A percentile compares a stretch with the other conserved stretches of the same genome.
These are phyloP conservation scores for Penicillium riverlandense DNA, from an alignment of 495 filamentous ascomycete genomes.

Conservation along the genomic window DNA sequence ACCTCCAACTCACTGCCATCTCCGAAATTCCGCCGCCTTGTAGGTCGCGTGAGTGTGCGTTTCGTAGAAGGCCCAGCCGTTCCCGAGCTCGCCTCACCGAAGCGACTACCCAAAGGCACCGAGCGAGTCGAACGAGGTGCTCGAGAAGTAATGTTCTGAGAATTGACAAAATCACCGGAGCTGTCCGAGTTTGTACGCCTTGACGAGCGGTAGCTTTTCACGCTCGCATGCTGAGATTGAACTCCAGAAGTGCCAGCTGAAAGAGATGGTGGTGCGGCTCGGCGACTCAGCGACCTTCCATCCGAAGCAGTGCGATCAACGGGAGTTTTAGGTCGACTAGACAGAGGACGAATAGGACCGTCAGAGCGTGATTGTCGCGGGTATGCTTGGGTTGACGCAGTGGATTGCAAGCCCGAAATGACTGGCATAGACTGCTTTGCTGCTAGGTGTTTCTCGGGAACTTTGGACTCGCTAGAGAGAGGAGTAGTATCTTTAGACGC, in stretches of 20 bases:
- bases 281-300: constrained; percentile 47
- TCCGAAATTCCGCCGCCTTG: constrained; percentile 71
- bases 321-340: constrained; percentile 62
- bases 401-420: constrained; percentile 49
- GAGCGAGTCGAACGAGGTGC: constrained; percentile 39
- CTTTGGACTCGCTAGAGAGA: constrained; percentile 52
- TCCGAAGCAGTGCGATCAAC: constrained; percentile 54
- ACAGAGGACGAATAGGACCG: constrained; percentile 32
- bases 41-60: constrained; percentile 65
- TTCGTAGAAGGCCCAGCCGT: constrained; percentile 44
- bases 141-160: constrained; percentile 43
- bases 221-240: constrained; percentile 71
- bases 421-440: constrained; percentile 84
- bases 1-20: constrained; percentile 86
- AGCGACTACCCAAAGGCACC: constrained; percentile 34
- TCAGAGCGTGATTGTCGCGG: constrained; percentile 35
- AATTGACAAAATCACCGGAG: constrained; percentile 40
- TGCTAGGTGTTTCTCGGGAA: constrained; percentile 67
- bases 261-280: constrained; percentile 66
- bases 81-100: constrained; percentile 39
- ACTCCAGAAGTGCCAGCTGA: constrained; percentile 67
- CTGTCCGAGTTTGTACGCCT: constrained; percentile 69
- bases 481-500: constrained; percentile 37
- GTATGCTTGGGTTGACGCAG: constrained; percentile 23
- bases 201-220: constrained; percentile 62